Evolutionary conservation across 208 protist genomes (phyloP).

Genomic region (Histomonas meleagridis): DNA sequence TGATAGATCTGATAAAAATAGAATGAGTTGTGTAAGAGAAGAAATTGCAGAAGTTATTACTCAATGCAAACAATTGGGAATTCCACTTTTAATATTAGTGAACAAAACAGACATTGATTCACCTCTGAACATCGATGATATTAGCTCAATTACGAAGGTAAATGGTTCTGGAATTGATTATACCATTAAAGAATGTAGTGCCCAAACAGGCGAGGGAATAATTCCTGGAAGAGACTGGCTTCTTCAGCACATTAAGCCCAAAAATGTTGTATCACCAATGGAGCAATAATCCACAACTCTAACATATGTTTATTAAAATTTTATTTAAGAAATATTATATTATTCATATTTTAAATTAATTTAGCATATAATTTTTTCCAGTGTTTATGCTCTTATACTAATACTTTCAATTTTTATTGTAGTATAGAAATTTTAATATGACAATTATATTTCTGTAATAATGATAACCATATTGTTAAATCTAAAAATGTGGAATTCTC

Average conservation of each 20-base stretch:
- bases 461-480: too few species aligned
- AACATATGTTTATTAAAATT: too few species aligned
- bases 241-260: not conserved
- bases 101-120: constrained; percentile 9
- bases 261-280: too few species aligned
- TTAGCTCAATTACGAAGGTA: not conserved
- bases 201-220: constrained; percentile 5
- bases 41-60: constrained; percentile 7
- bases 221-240: not conserved
- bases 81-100: not conserved
- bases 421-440: too few species aligned
- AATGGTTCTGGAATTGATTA: not conserved
- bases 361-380: too few species aligned
- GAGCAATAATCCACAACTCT: too few species aligned
- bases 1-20: not conserved
- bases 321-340: too few species aligned
- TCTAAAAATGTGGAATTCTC: too few species aligned
- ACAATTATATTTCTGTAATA: too few species aligned
- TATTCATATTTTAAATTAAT: too few species aligned
- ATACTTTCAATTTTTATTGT: too few species aligned
- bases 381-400: too few species aligned
- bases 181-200: not conserved
- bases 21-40: not conserved
- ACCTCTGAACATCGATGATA: not conserved
- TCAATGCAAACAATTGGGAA: not conserved